A percentile compares a stretch with the other conserved stretches of the same genome.
phyloP scores from a whole-genome alignment of 805 yeast species.

The Torulaspora maleeae region DNA sequence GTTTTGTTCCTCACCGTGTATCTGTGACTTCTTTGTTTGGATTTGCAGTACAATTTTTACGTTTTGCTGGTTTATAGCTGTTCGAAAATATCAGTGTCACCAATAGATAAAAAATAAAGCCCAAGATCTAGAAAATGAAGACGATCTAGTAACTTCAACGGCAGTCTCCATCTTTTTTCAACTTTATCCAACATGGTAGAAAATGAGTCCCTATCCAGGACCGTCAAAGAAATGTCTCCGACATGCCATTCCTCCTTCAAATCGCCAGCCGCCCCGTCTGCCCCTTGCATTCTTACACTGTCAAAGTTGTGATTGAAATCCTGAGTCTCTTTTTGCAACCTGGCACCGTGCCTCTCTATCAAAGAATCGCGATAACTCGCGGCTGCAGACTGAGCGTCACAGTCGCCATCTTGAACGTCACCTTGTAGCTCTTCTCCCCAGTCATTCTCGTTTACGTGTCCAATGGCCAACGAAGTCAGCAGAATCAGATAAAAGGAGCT shows the following conservation, averaged over 20 bases:
- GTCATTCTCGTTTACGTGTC: no score
- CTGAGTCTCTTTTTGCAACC: constrained; percentile 3
- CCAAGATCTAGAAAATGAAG: constrained; percentile 8
- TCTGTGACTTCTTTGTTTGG: neutral
- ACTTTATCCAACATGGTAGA: constrained; percentile 4
- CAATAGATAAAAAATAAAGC: constrained; percentile 8
- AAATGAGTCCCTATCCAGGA: constrained; percentile 6
- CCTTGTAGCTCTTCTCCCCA: neutral
- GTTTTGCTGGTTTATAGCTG: constrained; percentile 4
- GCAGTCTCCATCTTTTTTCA: constrained; percentile 5
- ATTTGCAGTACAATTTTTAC: neutral
- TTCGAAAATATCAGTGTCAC: constrained; percentile 12
- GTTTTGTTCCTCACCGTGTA: no score
- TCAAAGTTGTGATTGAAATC: neutral
- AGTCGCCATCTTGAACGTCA: neutral
- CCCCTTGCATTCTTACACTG: neutral
- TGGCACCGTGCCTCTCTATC: constrained; percentile 11
- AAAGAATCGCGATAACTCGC: constrained; percentile 3
- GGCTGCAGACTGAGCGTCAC: constrained; percentile 6
- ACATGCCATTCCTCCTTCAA: constrained; percentile 8
- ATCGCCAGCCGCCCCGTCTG: neutral
- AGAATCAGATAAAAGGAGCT: no score
- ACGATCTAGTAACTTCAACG: constrained; percentile 1
- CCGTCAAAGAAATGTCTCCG: constrained; percentile 9
- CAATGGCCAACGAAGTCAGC: no score